phyloP scores from a whole-genome alignment of 495 filamentous ascomycete genomes.

The Ascobolus immersus region DNA sequence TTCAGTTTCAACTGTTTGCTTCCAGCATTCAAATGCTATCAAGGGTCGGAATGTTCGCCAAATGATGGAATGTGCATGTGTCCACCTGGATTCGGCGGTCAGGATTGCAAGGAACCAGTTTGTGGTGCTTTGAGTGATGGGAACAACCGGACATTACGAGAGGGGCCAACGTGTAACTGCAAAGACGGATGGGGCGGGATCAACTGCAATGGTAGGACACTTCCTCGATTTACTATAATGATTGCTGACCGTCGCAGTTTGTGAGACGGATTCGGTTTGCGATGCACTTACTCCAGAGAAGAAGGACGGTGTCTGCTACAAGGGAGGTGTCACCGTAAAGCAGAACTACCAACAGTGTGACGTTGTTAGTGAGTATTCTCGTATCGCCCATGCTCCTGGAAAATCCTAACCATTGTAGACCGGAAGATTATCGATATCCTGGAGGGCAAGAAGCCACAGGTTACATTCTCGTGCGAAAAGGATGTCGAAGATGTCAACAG shows the following conservation, averaged over 20 bases:
- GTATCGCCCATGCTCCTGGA: not conserved
- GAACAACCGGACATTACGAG: slow-evolving; percentile 41
- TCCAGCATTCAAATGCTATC: slow-evolving; percentile 66
- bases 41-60: slow-evolving; percentile 63
- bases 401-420: slow-evolving; percentile 7
- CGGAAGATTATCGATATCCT: slow-evolving; percentile 68
- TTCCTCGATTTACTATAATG: slow-evolving; percentile 34
- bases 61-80: slow-evolving; percentile 79
- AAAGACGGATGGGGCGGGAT: slow-evolving; percentile 92
- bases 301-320: slow-evolving; percentile 68
- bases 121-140: slow-evolving; percentile 75
- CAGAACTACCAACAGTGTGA: slow-evolving; percentile 95
- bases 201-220: slow-evolving; percentile 53
- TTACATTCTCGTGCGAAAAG: slow-evolving; percentile 76
- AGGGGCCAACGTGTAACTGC: slow-evolving; percentile 49
- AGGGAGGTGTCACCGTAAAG: slow-evolving; percentile 66
- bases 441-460: slow-evolving; percentile 60
- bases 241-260: slow-evolving; percentile 76
- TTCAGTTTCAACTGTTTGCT: slow-evolving; percentile 92
- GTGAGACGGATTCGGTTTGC: slow-evolving; percentile 56
- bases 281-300: slow-evolving; percentile 56
- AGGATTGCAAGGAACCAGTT: slow-evolving; percentile 70
- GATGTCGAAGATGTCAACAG: slow-evolving; percentile 43
- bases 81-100: slow-evolving; percentile 72
- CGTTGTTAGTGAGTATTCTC: slow-evolving; percentile 45